These are phyloP conservation scores for Zizania palustris DNA, from an alignment of 202 grass and related monocot genomes.

Conservation along the genomic window DNA sequence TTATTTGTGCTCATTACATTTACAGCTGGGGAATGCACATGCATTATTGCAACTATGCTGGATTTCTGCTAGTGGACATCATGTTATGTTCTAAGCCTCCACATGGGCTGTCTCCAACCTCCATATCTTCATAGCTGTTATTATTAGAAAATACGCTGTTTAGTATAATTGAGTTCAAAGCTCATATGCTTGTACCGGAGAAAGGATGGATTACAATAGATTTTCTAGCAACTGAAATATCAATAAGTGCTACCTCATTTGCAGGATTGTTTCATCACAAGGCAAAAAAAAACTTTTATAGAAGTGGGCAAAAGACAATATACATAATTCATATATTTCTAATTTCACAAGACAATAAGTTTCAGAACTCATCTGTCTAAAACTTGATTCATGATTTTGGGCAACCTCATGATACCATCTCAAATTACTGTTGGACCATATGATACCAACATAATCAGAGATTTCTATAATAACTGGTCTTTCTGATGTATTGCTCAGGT, in stretches of 20 bases:
- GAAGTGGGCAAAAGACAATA: not conserved
- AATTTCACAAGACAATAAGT: not conserved
- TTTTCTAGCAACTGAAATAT: not conserved
- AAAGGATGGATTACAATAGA: not conserved
- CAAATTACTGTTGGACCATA: not conserved
- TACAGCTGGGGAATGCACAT: conserved; percentile 38
- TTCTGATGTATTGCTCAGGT: conserved; percentile 58
- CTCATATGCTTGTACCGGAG: not conserved
- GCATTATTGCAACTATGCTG: conserved; percentile 32
- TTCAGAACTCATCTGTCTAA: conserved; percentile 19
- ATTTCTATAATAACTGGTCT: conserved; percentile 21
- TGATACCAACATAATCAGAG: not conserved
- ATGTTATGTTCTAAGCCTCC: conserved; percentile 15
- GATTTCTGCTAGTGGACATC: conserved; percentile 1
- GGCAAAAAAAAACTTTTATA: not conserved
- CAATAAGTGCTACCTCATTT: not conserved
- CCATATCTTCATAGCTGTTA: not conserved
- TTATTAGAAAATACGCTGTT: not conserved
- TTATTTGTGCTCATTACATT: conserved; percentile 37
- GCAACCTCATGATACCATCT: not conserved
- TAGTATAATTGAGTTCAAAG: not conserved
- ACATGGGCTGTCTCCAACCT: conserved; percentile 31
- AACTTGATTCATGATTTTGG: conserved; percentile 16
- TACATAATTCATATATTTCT: not conserved
- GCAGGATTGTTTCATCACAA: not conserved